Conservation (phyloP, 805 yeast species). For the Kodamaea neixiangensis region DNA sequence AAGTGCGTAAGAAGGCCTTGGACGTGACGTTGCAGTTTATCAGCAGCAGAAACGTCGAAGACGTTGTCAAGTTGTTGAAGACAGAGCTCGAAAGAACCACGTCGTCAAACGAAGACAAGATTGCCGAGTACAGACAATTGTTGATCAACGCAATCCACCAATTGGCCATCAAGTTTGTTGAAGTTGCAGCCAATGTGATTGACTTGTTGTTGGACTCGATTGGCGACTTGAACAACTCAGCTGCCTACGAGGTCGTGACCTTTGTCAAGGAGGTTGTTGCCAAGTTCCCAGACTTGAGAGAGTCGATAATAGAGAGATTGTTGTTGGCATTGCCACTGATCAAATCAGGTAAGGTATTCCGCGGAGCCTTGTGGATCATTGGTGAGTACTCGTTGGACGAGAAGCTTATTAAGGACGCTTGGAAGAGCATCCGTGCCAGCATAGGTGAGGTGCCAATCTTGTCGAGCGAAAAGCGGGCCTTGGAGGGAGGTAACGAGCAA, state of each 20-base stretch:
- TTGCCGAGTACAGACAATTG: conserved; percentile 83
- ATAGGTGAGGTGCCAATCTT: conserved; percentile 92
- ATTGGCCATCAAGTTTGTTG: conserved; percentile 84
- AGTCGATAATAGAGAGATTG: conserved; percentile 62
- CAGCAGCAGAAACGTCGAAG: conserved; percentile 88
- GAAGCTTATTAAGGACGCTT: conserved; percentile 71
- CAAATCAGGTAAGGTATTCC: conserved; percentile 85
- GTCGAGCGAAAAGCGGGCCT: conserved; percentile 60
- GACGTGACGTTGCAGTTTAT: conserved; percentile 80
- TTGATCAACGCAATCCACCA: conserved; percentile 86
- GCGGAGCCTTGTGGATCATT: conserved; percentile 93
- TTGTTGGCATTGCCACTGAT: conserved; percentile 62
- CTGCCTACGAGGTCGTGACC: conserved; percentile 87
- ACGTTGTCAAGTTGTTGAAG: conserved; percentile 86
- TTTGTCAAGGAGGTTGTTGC: conserved; percentile 94
- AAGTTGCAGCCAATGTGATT: conserved; percentile 89
- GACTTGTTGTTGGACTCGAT: conserved; percentile 84
- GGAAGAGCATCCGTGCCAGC: conserved; percentile 81
- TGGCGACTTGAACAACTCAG: conserved; percentile 77
- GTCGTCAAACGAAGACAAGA: conserved; percentile 71
- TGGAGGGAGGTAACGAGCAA: conserved; percentile 21
- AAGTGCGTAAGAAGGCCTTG: conserved; percentile 86
- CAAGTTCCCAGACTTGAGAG: conserved; percentile 79
- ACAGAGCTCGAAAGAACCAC: conserved; percentile 84
- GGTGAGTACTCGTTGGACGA: conserved; percentile 87